Conservation (phyloP, 2,329 filamentous ascomycete genomes). For the Phyllosticta citriasiana region DNA sequence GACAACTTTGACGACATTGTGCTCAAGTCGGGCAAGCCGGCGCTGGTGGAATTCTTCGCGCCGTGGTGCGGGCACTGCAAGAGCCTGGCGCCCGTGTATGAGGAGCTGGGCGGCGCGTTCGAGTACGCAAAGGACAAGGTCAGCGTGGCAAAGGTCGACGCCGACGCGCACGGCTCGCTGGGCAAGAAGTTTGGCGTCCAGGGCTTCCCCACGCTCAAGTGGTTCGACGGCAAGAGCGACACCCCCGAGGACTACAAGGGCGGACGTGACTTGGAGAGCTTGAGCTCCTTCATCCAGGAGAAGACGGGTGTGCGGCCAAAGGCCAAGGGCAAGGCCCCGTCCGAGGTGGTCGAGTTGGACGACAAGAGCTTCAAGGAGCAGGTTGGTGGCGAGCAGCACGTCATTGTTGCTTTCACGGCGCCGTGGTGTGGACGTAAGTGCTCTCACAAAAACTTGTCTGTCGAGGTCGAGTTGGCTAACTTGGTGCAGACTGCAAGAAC, state of each 20-base stretch:
- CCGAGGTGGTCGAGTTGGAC: constrained; percentile 67
- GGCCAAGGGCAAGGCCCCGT: constrained; percentile 62
- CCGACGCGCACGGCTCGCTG: constrained; percentile 74
- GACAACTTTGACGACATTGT: constrained; percentile 87
- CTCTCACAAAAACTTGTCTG: neutral
- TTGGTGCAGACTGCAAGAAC: constrained; percentile 75
- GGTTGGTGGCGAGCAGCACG: constrained; percentile 77
- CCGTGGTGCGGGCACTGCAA: constrained; percentile 99
- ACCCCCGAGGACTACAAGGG: constrained; percentile 77
- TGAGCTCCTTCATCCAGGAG: constrained; percentile 69
- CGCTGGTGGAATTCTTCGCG: constrained; percentile 95
- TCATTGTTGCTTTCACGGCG: constrained; percentile 92
- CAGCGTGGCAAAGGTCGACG: constrained; percentile 90
- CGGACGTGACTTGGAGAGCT: constrained; percentile 76
- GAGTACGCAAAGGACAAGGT: constrained; percentile 65
- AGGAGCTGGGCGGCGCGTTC: constrained; percentile 72
- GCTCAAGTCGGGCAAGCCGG: constrained; percentile 84
- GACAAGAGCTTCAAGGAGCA: constrained; percentile 67
- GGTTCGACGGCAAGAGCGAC: constrained; percentile 90
- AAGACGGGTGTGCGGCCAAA: constrained; percentile 80
- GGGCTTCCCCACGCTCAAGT: constrained; percentile 96
- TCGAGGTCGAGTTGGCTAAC: neutral
- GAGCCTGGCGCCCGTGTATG: constrained; percentile 86
- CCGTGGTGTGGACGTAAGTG: constrained; percentile 96
- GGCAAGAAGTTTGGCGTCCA: constrained; percentile 81